A percentile compares a stretch with the other conserved stretches of the same genome.
These are phyloP conservation scores for Lipomyces sp. DNA, from an alignment of 805 yeast genomes.

Conservation along the genomic window DNA sequence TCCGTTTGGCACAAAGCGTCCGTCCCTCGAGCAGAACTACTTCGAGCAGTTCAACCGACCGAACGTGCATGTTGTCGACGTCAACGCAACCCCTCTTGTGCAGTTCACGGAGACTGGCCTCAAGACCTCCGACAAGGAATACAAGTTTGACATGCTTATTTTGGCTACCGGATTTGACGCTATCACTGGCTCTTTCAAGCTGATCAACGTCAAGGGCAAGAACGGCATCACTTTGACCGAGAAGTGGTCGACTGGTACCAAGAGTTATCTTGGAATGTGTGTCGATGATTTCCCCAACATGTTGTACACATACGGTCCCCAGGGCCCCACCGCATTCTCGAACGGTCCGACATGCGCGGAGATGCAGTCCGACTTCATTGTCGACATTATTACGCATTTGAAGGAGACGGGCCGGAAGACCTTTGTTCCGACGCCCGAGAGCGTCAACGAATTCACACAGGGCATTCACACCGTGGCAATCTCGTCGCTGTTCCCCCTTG, in stretches of 20 bases:
- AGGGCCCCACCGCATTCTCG: constrained; percentile 37
- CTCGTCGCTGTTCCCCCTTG: constrained; percentile 31
- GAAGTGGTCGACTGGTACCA: constrained; percentile 32
- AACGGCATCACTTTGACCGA: constrained; percentile 29
- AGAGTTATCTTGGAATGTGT: constrained; percentile 34
- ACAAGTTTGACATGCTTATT: constrained; percentile 26
- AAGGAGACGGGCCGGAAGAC: constrained; percentile 13
- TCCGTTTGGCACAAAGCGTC: constrained; percentile 34
- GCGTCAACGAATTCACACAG: constrained; percentile 29
- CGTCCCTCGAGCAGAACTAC: constrained; percentile 32
- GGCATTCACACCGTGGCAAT: constrained; percentile 27
- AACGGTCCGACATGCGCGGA: constrained; percentile 37
- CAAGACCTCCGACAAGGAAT: constrained; percentile 19
- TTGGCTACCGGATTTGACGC: constrained; percentile 33
- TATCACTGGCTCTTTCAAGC: constrained; percentile 34
- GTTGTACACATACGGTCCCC: constrained; percentile 38
- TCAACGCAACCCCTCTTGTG: constrained; percentile 26
- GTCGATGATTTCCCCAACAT: constrained; percentile 36
- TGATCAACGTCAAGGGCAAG: constrained; percentile 28
- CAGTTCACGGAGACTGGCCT: constrained; percentile 31
- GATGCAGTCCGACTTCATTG: constrained; percentile 33
- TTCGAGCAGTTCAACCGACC: constrained; percentile 34
- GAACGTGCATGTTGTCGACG: constrained; percentile 34
- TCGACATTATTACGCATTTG: constrained; percentile 25
- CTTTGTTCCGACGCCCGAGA: constrained; percentile 30